Conservation (phyloP, 108 stramenopile genomes). For the Skeletonema potamos region DNA sequence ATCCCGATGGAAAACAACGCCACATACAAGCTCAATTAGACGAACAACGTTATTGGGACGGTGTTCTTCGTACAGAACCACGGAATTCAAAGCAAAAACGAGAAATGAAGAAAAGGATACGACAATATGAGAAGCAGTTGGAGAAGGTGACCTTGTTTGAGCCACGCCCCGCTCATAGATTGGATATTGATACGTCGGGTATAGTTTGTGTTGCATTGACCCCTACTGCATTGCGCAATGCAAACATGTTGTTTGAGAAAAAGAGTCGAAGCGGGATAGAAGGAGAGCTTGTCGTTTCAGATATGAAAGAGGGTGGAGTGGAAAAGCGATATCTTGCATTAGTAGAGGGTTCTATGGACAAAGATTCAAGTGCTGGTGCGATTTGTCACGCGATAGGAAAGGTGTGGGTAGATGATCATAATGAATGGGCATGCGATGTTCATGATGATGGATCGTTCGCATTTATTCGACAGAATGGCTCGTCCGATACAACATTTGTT, state of each 20-base stretch:
- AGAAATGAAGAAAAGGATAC: constrained; percentile 11
- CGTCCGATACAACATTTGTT: constrained; percentile 20
- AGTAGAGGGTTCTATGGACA: constrained; percentile 44
- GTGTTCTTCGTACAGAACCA: not conserved
- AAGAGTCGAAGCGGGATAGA: constrained; percentile 12
- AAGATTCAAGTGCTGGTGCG: constrained; percentile 11
- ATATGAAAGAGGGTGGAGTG: constrained; percentile 11
- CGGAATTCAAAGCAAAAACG: constrained; percentile 3
- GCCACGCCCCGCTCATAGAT: constrained; percentile 64
- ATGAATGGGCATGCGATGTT: constrained; percentile 48
- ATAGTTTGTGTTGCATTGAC: constrained; percentile 60
- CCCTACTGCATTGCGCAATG: constrained; percentile 39
- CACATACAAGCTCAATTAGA: constrained; percentile 8
- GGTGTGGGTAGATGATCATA: constrained; percentile 39
- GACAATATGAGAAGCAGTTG: not conserved
- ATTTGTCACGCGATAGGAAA: constrained; percentile 53
- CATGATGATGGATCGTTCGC: constrained; percentile 17
- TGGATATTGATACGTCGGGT: constrained; percentile 71
- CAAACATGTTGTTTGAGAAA: constrained; percentile 52
- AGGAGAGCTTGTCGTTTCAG: not conserved
- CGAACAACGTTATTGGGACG: constrained; percentile 33
- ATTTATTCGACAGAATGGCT: constrained; percentile 20
- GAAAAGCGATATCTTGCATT: constrained; percentile 63
- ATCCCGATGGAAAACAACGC: constrained; percentile 18
- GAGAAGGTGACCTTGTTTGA: constrained; percentile 19